A percentile compares a stretch with the other conserved stretches of the same genome.
Evolutionary conservation across 352 stramenopile genomes (phyloP).

Genomic region (Phytophthora crassamura): DNA sequence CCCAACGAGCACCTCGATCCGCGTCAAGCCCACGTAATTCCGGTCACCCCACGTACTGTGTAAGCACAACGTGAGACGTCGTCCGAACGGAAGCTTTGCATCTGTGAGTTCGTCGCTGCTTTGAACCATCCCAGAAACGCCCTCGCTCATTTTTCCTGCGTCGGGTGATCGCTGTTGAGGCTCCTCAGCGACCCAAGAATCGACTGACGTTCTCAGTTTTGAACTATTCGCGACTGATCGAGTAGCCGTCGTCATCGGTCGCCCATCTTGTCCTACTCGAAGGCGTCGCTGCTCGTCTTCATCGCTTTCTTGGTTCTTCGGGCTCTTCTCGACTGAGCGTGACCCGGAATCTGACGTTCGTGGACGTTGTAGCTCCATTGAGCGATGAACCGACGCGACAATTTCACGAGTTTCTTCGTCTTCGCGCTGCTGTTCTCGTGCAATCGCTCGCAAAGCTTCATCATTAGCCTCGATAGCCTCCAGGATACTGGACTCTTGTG

Average conservation of each 20-base stretch:
- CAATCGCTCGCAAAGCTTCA: conserved; percentile 28
- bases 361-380: conserved; percentile 57
- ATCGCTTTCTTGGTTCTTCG: conserved; percentile 24
- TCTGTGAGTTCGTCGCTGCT: conserved; percentile 8
- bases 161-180: conserved; percentile 56
- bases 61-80: conserved; percentile 60
- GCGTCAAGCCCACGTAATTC: conserved; percentile 88
- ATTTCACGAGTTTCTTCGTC: conserved; percentile 53
- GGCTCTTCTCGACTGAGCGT: conserved; percentile 20
- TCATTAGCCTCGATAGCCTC: conserved; percentile 79
- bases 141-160: conserved; percentile 42
- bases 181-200: conserved; percentile 55
- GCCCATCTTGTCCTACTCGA: conserved; percentile 25
- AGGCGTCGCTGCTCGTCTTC: conserved; percentile 1
- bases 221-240: neutral
- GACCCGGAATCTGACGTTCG: conserved; percentile 58
- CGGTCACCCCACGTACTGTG: conserved; percentile 78
- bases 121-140: conserved; percentile 15
- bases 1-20: conserved; percentile 73
- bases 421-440: conserved; percentile 49
- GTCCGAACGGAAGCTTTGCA: conserved; percentile 48
- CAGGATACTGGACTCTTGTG: conserved; percentile 65
- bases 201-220: conserved; percentile 46
- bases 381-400: conserved; percentile 41
- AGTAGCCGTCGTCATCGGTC: conserved; percentile 59